Evolutionary conservation across 106 monocot species (phyloP).

Genomic region (Phalaenopsis aphrodite): DNA sequence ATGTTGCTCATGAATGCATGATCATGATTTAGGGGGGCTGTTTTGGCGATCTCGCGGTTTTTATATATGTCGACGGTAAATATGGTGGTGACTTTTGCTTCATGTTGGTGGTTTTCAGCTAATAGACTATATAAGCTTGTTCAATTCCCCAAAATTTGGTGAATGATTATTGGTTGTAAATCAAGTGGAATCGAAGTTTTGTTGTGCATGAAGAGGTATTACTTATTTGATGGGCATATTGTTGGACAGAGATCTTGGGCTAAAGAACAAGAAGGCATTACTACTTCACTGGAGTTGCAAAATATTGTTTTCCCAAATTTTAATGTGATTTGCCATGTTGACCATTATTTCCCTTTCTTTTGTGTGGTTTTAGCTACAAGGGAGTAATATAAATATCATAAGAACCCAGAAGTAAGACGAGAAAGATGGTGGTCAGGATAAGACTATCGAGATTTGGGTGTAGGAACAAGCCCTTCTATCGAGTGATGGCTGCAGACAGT

Average conservation of each 20-base stretch:
- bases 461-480: conserved; percentile 79
- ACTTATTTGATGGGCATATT: not conserved
- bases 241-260: not conserved
- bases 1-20: too few species aligned
- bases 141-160: too few species aligned
- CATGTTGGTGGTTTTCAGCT: too few species aligned
- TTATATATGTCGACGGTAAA: too few species aligned
- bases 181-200: not conserved
- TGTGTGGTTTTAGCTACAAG: not conserved
- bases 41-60: too few species aligned
- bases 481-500: conserved; percentile 91
- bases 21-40: too few species aligned
- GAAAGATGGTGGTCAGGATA: conserved; percentile 68
- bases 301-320: not conserved
- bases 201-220: not conserved
- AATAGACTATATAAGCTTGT: too few species aligned
- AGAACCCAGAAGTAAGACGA: not conserved
- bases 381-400: not conserved
- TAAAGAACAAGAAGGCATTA: not conserved
- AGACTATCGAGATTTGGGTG: conserved; percentile 81
- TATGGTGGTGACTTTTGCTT: too few species aligned
- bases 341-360: not conserved
- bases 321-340: not conserved
- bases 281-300: not conserved
- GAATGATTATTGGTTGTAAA: too few species aligned